Base-by-base conservation (phyloP, 2,329 filamentous ascomycete species). In the Aspergillus eucalypticola region DNA sequence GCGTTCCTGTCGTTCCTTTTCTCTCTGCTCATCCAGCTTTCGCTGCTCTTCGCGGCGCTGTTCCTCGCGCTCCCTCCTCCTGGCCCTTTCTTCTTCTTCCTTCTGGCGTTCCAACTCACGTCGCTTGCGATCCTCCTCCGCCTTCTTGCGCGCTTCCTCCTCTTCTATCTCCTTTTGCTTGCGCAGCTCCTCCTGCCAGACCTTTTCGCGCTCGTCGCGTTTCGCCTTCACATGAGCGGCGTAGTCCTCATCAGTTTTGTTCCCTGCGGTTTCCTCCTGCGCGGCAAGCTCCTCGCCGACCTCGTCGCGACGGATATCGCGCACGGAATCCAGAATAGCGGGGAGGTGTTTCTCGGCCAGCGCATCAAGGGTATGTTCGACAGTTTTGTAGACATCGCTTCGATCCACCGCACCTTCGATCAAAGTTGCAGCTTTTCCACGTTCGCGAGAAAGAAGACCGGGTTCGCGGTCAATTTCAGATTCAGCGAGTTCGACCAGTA, bases 371-470 rank as follows among this genome's bases (percentile, higher is more conserved):
- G 83, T 79, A 7, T 75, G 74, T 67, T 86, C 84, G 21, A 85
- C 84, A 64, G 78, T 82, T 61, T 82, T 82, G 68, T 88, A 89
- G 55, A 88, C 81, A 61, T 86, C 83, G 61, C 82, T 85, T 57
- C 86, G 82, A 64, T 88, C 86, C 8, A 86, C 86, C 2, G 84
- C 85, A 58, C 86, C 86, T 73, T 88, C 85, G 29, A 89, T 83
- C 46, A 89, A 75, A 1, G 85, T 85, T 8, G 85, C 86, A 27
- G 86, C 86, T 69, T 87, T 84, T 25, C 84, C 80, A 51, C 86
- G 81, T 65, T 88, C 84, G 32, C 86, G 85, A 55, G 83, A 84
- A 15, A 89, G 77, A 50, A 88, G 78, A 35, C 83, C 84, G 0
- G 86, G 82, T 65, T 88, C 84, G 63, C 83, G 82, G 58, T 88